Base-by-base conservation (phyloP, 148 eudicot genomes). In the Camellia lanceoleosa region DNA sequence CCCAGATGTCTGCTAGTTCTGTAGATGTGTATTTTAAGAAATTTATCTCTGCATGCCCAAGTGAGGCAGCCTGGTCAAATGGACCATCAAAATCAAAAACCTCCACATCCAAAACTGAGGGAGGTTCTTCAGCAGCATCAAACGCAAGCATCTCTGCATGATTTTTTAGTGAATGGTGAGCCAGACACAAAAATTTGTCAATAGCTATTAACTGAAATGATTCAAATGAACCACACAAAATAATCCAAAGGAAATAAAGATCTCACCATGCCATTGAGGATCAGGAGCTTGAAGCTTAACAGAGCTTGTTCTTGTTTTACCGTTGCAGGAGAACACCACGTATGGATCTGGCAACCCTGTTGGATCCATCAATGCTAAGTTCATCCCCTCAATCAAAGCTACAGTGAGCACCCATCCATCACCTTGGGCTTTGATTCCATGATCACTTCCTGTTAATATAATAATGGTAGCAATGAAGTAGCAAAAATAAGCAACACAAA, bases 321-420 rank as follows among this genome's bases (percentile, higher is more conserved):
- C 96, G 81, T 91, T 95, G 83, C 96, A 91, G 71, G 94, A 91
- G 59, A 94, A 84, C 63, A 94, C 92, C 62, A 92, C 98, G 83
- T 23, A 94, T 51, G 98, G 98, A 81, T 94, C 95, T 30, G 92
- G 87, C 64, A 83, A 74, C 60, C 80, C 92, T 18, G 83, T 79
- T 12, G 91, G 68, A 70, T 89, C 91, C 78, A 85, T 66, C 14
- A 86, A 84, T 59, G 90, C 84, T 82, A 94, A 87, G 81, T 89
- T 90, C 55, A 64, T 83, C 54, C 91, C 98, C 84, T 92, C 95
- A 73, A 94, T 85, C 83, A 94, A 80, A 60, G 97, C 98, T 42
- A 88, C 91, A 56, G 97, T 94, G 70, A 92, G 90, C 65, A 91
- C 89, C 98, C 98, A 94, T 64, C 98, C 98, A 78, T 92, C 98